Conservation (phyloP, 768 basidiomycete genomes). For the Psilocybe cyanescens region DNA sequence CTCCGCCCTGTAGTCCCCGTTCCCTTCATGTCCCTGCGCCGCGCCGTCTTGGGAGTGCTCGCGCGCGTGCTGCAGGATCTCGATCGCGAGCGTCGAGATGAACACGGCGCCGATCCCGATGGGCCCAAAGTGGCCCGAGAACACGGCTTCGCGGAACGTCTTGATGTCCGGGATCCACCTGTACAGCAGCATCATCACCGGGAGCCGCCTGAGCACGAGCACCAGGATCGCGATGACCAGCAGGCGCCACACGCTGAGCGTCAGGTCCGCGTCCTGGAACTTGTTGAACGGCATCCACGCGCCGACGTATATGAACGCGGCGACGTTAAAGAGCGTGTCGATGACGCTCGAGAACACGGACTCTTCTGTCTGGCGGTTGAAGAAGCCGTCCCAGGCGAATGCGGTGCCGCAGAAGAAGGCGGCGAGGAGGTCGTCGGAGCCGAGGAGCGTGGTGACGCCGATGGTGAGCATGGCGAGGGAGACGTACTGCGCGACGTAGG, state of each 20-base stretch:
- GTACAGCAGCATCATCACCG: slow-evolving; percentile 83
- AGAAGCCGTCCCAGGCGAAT: slow-evolving; percentile 97
- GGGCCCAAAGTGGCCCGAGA: slow-evolving; percentile 95
- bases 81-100: slow-evolving; percentile 82
- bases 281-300: slow-evolving; percentile 95
- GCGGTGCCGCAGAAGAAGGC: slow-evolving; percentile 95
- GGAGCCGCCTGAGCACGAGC: slow-evolving; percentile 82
- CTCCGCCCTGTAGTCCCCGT: slow-evolving; percentile 1
- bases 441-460: slow-evolving; percentile 83
- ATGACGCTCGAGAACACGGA: slow-evolving; percentile 95
- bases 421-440: slow-evolving; percentile 92
- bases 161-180: slow-evolving; percentile 96
- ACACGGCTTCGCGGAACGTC: slow-evolving; percentile 90
- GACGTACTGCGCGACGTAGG: slow-evolving; percentile 91
- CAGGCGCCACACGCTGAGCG: slow-evolving; percentile 83
- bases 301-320: slow-evolving; percentile 94
- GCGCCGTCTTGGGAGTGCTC: background rate
- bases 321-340: slow-evolving; percentile 93
- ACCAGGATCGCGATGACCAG: slow-evolving; percentile 82
- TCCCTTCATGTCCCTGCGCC: background rate
- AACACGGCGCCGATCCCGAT: slow-evolving; percentile 91
- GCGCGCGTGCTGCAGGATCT: slow-evolving; percentile 50
- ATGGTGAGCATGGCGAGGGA: slow-evolving; percentile 84
- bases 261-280: slow-evolving; percentile 68
- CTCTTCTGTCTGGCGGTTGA: slow-evolving; percentile 93